A percentile compares a stretch with the other conserved stretches of the same genome.
These are phyloP conservation scores for Colletotrichum echinochloae DNA, from an alignment of 2,329 filamentous ascomycete species.

Conservation along the genomic window DNA sequence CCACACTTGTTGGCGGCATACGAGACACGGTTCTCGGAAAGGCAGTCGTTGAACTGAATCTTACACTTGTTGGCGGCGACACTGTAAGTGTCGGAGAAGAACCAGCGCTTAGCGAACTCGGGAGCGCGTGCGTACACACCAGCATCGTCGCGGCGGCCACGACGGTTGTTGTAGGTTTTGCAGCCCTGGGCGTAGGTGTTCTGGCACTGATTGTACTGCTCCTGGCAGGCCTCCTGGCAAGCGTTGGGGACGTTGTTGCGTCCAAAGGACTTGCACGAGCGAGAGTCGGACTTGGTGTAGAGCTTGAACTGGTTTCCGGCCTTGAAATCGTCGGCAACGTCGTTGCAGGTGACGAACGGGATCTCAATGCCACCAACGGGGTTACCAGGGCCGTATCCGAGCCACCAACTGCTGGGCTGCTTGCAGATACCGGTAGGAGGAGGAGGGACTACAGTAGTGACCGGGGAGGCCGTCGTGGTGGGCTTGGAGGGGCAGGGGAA, in stretches of 20 bases:
- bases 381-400: conserved; percentile 75
- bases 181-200: conserved; percentile 63
- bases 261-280: conserved; percentile 58
- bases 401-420: conserved; percentile 66
- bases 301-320: conserved; percentile 62
- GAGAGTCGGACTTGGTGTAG: conserved; percentile 59
- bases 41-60: conserved; percentile 63
- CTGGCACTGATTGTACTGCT: conserved; percentile 63
- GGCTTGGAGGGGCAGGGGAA: conserved; percentile 43
- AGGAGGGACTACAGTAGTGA: conserved; percentile 55
- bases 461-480: conserved; percentile 44
- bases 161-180: conserved; percentile 46
- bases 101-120: conserved; percentile 41
- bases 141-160: conserved; percentile 23
- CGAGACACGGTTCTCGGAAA: conserved; percentile 55
- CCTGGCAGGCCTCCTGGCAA: conserved; percentile 65
- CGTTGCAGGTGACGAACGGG: conserved; percentile 67
- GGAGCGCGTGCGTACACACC: conserved; percentile 34
- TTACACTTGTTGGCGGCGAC: conserved; percentile 58
- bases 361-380: conserved; percentile 64
- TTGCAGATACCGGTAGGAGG: conserved; percentile 64
- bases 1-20: conserved; percentile 55
- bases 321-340: conserved; percentile 56
- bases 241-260: conserved; percentile 53
- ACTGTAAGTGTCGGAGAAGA: conserved; percentile 45